A percentile compares a stretch with the other conserved stretches of the same genome.
Conservation (phyloP, 140 eudicot genomes). For the Senecio squalidus region DNA sequence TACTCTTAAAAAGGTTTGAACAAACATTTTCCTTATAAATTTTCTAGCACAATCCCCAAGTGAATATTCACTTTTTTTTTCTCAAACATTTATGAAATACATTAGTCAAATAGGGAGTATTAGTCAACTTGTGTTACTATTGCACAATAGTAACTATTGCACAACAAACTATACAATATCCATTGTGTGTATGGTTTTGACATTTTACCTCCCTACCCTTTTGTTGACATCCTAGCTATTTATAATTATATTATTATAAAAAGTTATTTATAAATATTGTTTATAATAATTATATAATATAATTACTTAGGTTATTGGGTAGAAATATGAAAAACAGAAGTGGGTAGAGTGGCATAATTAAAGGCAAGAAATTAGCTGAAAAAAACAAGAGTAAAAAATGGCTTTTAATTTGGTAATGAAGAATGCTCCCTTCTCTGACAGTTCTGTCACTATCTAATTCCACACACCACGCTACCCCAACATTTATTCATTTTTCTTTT, state of each 20-base stretch:
- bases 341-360: constrained; percentile 21
- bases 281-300: no score
- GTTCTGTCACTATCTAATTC: constrained; percentile 32
- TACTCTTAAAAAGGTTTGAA: no score
- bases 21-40: no score
- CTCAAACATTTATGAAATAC: no score
- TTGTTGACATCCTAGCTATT: constrained; percentile 21
- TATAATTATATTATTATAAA: background rate
- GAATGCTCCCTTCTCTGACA: constrained; percentile 29
- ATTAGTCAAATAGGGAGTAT: no score
- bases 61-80: no score
- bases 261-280: no score
- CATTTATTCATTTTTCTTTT: no score
- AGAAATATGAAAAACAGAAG: no score
- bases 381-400: constrained; percentile 22
- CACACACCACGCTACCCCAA: constrained; percentile 32
- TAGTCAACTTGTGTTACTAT: no score
- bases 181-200: constrained; percentile 12
- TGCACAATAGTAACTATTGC: constrained; percentile 9
- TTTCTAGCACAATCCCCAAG: no score
- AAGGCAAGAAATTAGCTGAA: constrained; percentile 37
- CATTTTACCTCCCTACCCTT: constrained; percentile 24
- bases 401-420: constrained; percentile 22
- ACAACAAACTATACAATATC: constrained; percentile 11
- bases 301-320: no score